phyloP scores from a whole-genome alignment of 192 early-diverging fungal genomes.

The Linnemannia zychae region DNA sequence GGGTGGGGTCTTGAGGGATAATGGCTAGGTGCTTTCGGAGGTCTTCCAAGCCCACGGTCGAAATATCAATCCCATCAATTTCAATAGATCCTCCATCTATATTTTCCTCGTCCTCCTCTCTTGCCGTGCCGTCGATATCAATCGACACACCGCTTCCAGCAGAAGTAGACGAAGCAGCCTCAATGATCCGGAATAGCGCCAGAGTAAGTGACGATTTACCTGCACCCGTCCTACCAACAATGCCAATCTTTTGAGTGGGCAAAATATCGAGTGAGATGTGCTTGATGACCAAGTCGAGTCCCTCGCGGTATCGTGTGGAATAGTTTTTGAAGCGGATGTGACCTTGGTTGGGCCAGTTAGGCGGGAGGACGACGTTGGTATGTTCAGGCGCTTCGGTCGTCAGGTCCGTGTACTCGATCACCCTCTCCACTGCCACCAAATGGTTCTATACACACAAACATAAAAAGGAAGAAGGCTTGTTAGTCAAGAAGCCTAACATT shows the following conservation, averaged over 20 bases:
- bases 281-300: constrained; percentile 79
- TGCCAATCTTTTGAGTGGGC: constrained; percentile 80
- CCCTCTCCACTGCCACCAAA: constrained; percentile 33
- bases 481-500: constrained; percentile 53
- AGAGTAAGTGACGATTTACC: constrained; percentile 66
- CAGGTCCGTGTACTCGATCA: constrained; percentile 41
- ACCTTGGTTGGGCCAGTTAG: constrained; percentile 74
- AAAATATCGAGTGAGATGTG: constrained; percentile 73
- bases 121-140: neutral
- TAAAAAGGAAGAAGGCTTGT: neutral
- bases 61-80: constrained; percentile 82
- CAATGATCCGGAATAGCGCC: constrained; percentile 63
- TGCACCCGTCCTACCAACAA: constrained; percentile 78
- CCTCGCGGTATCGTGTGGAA: constrained; percentile 79
- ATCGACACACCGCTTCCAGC: neutral
- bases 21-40: constrained; percentile 72
- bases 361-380: constrained; percentile 5
- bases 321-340: constrained; percentile 76
- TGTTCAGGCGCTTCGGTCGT: constrained; percentile 28
- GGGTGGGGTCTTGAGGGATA: constrained; percentile 82
- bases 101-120: neutral
- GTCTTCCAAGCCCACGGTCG: constrained; percentile 67
- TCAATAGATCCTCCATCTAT: constrained; percentile 66
- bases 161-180: constrained; percentile 11
- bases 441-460: constrained; percentile 7